These are phyloP conservation scores for Tuber borchii DNA, from an alignment of 495 filamentous ascomycete genomes.

Conservation along the genomic window DNA sequence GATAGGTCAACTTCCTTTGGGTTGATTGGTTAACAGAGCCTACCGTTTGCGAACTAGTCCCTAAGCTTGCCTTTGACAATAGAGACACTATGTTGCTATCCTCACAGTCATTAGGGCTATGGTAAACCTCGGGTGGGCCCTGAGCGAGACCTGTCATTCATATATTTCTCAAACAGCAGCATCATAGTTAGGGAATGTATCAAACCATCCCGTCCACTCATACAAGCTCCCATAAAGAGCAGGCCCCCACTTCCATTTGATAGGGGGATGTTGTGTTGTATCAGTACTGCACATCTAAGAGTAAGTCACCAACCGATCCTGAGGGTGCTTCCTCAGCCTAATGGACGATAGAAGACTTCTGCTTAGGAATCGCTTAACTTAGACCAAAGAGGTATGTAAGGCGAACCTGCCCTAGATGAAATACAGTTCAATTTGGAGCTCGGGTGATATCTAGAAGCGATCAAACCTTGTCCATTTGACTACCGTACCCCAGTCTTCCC, in stretches of 20 bases:
- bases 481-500: not conserved
- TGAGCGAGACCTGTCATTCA: no score
- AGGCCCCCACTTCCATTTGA: not conserved
- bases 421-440: not conserved
- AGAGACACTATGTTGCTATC: not conserved
- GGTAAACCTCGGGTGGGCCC: no score
- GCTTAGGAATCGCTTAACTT: not conserved
- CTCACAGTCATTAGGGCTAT: no score
- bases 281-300: not conserved
- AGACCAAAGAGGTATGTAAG: not conserved
- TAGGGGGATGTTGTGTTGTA: not conserved
- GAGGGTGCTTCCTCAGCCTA: not conserved
- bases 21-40: not conserved
- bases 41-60: not conserved
- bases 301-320: not conserved
- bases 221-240: no score
- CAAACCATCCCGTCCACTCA: no score
- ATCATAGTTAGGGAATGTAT: no score
- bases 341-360: not conserved
- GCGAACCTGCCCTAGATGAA: not conserved
- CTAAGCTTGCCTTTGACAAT: not conserved
- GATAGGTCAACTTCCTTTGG: not conserved
- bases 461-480: not conserved
- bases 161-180: no score
- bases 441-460: not conserved